phyloP scores from a whole-genome alignment of 768 basidiomycete genomes.

The Kwoniella europaea region DNA sequence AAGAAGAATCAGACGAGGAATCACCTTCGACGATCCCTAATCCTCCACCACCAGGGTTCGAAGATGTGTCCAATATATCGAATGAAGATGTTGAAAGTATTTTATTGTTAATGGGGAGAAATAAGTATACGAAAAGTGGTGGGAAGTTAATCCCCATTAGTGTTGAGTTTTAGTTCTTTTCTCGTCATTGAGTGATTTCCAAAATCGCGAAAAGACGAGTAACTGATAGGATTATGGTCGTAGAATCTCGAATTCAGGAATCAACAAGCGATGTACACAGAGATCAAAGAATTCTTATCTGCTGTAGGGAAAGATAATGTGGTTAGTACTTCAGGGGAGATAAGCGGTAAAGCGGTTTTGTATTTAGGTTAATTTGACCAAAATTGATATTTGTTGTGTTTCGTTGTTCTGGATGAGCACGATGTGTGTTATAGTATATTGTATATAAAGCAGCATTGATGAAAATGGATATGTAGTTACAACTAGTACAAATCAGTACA shows the following conservation, averaged over 20 bases:
- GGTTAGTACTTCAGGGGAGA: slow-evolving; percentile 11
- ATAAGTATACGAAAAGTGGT: slow-evolving; percentile 8
- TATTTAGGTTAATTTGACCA: slow-evolving; percentile 18
- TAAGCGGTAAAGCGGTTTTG: slow-evolving; percentile 24
- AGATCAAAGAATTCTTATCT: slow-evolving; percentile 46
- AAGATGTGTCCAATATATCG: slow-evolving; percentile 41
- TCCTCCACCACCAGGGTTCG: slow-evolving; percentile 57
- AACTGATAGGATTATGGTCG: neutral
- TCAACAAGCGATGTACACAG: slow-evolving; percentile 20
- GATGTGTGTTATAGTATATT: too few relatives aligned
- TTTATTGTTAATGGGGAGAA: slow-evolving; percentile 26
- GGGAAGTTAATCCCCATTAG: slow-evolving; percentile 24
- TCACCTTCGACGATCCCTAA: slow-evolving; percentile 41
- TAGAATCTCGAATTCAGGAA: slow-evolving; percentile 44
- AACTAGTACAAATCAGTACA: too few relatives aligned
- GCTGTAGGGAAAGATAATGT: slow-evolving; percentile 49
- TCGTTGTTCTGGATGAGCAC: too few relatives aligned
- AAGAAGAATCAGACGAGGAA: slow-evolving; percentile 27
- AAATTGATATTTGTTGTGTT: too few relatives aligned
- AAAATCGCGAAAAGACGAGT: neutral
- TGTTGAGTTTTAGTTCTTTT: slow-evolving; percentile 33
- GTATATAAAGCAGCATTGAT: too few relatives aligned
- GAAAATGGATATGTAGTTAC: too few relatives aligned
- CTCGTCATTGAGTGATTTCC: neutral
- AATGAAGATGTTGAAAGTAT: slow-evolving; percentile 28